Base-by-base conservation (phyloP, 2,329 filamentous ascomycete species). In the Colletotrichum incanum region DNA sequence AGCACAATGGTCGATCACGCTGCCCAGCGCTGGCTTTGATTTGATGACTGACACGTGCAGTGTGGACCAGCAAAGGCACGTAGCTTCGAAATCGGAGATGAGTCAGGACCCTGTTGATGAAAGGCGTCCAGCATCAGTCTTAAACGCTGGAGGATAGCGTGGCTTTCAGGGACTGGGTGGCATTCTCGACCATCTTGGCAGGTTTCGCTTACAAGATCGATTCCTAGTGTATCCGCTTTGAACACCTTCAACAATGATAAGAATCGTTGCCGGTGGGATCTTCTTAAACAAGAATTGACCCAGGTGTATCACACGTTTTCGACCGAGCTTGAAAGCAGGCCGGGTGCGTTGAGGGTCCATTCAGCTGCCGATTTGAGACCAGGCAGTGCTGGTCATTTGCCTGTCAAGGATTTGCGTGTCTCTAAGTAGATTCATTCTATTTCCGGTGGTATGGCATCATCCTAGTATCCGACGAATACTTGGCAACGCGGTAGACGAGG, bases 371-470 rank as follows among this genome's bases (percentile, higher is more conserved):
- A 43, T 31, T 37, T 34, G 43, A 62, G 56, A 71, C 34, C 50
- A 18, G 47, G 23, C 6, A 8, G 20, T 31, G 47, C 7, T 34
- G 50, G 47, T 9, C 12, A 68, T 43, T 9, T 37, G 67, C 45
- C 56, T 8, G 52, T 45, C 20, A 11, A 64, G 16, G 58, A 71
- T 68, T 59, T 50, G n/a, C 52, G 28, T 59, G 65, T 47, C 59
- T 58, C 52, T 59, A 43, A n/a, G 37, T 43, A 52, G 18, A 56
- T 39, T 45, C 11, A 43, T 41, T 62, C 65, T 59, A 64, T 26
- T 49, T 71, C 65, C 69, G 69, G 69, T 62, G 43, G 50, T 34
- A 55, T 63, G 52, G 45, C 37, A 72, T 68, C 58, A 52, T 63
- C n/a, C n/a, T 14, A n/a, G 20, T 18, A 45, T 34, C 28, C 52